Evolutionary conservation across 768 basidiomycete genomes (phyloP), one percentile per base, ranked within the genome.

Genomic region (Hypholoma sublateritium): DNA sequence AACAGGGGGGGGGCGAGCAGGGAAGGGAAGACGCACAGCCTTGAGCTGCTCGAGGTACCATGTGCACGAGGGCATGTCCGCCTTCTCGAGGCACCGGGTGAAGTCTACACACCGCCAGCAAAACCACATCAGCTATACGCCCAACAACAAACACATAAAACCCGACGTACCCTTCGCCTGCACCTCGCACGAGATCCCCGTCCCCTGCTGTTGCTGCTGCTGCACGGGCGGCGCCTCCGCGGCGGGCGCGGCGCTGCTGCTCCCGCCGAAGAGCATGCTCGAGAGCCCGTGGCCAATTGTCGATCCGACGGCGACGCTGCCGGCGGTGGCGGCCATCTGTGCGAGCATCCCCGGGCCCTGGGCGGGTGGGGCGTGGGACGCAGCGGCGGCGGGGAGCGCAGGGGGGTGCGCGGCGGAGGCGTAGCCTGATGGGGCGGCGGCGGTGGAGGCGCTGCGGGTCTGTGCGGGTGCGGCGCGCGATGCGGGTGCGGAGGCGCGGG

Each of bases 21-120:
- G 28, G 25, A 7, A 28, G 25, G 4, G 9, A 32, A 5, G 28
- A 83, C 91, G 67, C 70, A 93, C 91, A 53, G 89, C 88, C 74
- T 94, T 94, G 49, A 93, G 81, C 67, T 93, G 89, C 64, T 94
- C 91, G 25, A 94, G 84, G 68, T 92, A 95, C 84, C 87, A 95
- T 16, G 84, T 77, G 76, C 93, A 95, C 5, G 89, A 85, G 41
- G 81, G 83, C 62, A 91, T 74, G 64, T 90, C 88, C 16, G 88
- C 89, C 69, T 87, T 87, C 68, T 93, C 91, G 44, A 95, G 75
- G 72, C 93, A 96, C 68, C 79, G 81, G 9, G 91, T 90, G 73
- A 95, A 93, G 49, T 95, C 90, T 89, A 61, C 1, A 54, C 5
- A n/a, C n/a, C n/a, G n/a, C n/a, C n/a, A n/a, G n/a, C n/a, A n/a